Percentiles rank a stretch among this genome's conserved stretches.
Conservation (phyloP, 805 yeast genomes). For the Yamadazyma ubonensis region DNA sequence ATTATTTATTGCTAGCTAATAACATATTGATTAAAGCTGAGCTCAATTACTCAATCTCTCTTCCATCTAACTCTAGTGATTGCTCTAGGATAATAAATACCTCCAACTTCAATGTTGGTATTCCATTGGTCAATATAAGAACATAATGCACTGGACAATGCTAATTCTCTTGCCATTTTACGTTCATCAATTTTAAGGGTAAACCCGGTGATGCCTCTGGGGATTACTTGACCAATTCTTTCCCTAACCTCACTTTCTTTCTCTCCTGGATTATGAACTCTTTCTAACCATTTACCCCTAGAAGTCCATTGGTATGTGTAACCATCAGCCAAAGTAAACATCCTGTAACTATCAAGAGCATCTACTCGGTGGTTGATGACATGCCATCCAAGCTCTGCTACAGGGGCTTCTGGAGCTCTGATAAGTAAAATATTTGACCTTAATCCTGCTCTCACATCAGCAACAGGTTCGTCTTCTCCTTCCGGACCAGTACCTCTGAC, state of each 20-base stretch:
- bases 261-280: conserved; percentile 58
- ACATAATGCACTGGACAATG: conserved; percentile 57
- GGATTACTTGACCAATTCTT: conserved; percentile 57
- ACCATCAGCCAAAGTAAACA: conserved; percentile 62
- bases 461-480: conserved; percentile 57
- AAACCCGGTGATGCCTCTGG: conserved; percentile 56
- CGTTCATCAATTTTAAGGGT: conserved; percentile 53
- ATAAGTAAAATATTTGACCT: conserved; percentile 58
- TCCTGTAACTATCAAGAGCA: conserved; percentile 58
- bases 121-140: conserved; percentile 70
- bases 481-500: conserved; percentile 43
- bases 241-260: conserved; percentile 63
- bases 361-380: conserved; percentile 58
- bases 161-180: conserved; percentile 57
- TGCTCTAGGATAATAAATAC: conserved; percentile 57
- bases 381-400: conserved; percentile 64
- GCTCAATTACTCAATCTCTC: conserved; percentile 37
- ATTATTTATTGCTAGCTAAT: not conserved
- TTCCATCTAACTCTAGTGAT: conserved; percentile 54
- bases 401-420: conserved; percentile 49
- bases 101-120: conserved; percentile 60
- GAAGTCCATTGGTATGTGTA: conserved; percentile 64
- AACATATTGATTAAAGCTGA: not conserved
- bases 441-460: conserved; percentile 58
- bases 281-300: conserved; percentile 56